Evolutionary conservation across 1,284 basidiomycete species (phyloP).

Genomic region (Anthracocystis walkeri): DNA sequence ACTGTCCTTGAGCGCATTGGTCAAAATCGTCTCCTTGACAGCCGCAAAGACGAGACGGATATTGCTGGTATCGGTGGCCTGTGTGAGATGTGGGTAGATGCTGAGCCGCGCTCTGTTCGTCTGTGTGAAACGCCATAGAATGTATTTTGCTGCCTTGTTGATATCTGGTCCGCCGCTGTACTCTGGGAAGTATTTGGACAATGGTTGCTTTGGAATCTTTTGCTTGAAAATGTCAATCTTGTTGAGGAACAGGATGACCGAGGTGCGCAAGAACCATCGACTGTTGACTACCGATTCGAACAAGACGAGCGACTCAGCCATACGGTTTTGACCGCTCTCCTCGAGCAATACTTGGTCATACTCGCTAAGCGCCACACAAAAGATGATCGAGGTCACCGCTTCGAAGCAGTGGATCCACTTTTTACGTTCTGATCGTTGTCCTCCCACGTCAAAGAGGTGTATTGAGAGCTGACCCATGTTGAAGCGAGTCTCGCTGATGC

Average conservation of each 20-base stretch:
- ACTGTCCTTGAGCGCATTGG: constrained; percentile 56
- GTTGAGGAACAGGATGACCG: constrained; percentile 83
- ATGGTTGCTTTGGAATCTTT: constrained; percentile 80
- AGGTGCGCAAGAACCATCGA: constrained; percentile 89
- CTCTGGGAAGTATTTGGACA: constrained; percentile 91
- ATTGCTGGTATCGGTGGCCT: constrained; percentile 75
- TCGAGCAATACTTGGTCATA: constrained; percentile 63
- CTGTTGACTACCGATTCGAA: constrained; percentile 94
- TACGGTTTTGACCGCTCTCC: constrained; percentile 78
- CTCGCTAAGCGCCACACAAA: constrained; percentile 68
- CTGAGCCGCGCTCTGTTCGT: constrained; percentile 77
- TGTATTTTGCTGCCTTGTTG: constrained; percentile 98
- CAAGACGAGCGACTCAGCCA: constrained; percentile 90
- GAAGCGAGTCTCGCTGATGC: constrained; percentile 85
- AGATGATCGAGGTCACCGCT: constrained; percentile 66
- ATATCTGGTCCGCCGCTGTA: constrained; percentile 90
- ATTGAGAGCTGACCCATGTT: constrained; percentile 71
- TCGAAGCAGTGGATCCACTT: constrained; percentile 70
- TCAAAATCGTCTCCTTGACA: constrained; percentile 80
- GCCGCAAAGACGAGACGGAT: constrained; percentile 93
- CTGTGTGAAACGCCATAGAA: constrained; percentile 96
- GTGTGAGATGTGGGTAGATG: constrained; percentile 72
- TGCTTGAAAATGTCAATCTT: constrained; percentile 96
- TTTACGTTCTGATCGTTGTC: constrained; percentile 65
- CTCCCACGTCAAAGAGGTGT: constrained; percentile 67